Evolutionary conservation across 1,139 yeast genomes (phyloP).

Genomic region (Nadsonia starkeyi-henricii): DNA sequence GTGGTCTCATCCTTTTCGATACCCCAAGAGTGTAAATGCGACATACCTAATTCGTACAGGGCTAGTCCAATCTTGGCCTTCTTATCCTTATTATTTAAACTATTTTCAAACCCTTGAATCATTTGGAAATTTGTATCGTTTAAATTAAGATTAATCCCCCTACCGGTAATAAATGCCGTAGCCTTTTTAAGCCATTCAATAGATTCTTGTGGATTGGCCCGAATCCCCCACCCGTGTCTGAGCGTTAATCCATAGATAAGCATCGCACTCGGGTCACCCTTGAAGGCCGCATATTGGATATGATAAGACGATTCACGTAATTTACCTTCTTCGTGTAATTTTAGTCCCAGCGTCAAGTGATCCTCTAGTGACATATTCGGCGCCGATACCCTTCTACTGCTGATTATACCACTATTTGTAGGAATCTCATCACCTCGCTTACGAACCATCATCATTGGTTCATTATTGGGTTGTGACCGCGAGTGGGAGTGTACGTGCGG

Average conservation of each 20-base stretch:
- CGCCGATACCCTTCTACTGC: background rate
- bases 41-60: slow-evolving; percentile 47
- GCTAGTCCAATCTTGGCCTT: slow-evolving; percentile 28
- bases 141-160: slow-evolving; percentile 4
- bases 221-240: slow-evolving; percentile 58
- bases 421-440: no score
- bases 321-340: slow-evolving; percentile 43
- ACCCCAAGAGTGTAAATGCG: slow-evolving; percentile 49
- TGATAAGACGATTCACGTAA: slow-evolving; percentile 60
- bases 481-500: no score
- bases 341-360: slow-evolving; percentile 39
- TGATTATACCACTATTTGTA: no score
- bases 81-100: background rate
- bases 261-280: slow-evolving; percentile 57
- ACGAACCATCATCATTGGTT: no score
- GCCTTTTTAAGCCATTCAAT: slow-evolving; percentile 48
- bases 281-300: slow-evolving; percentile 45
- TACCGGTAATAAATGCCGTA: slow-evolving; percentile 16
- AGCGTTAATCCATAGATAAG: slow-evolving; percentile 56
- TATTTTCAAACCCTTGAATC: background rate
- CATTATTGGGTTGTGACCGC: no score
- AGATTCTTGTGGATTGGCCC: slow-evolving; percentile 42
- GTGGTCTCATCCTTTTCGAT: slow-evolving; percentile 37
- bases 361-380: slow-evolving; percentile 18
- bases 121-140: slow-evolving; percentile 1